Evolutionary conservation across 2,329 filamentous ascomycete genomes (phyloP).

Genomic region (Sporothrix sp.): DNA sequence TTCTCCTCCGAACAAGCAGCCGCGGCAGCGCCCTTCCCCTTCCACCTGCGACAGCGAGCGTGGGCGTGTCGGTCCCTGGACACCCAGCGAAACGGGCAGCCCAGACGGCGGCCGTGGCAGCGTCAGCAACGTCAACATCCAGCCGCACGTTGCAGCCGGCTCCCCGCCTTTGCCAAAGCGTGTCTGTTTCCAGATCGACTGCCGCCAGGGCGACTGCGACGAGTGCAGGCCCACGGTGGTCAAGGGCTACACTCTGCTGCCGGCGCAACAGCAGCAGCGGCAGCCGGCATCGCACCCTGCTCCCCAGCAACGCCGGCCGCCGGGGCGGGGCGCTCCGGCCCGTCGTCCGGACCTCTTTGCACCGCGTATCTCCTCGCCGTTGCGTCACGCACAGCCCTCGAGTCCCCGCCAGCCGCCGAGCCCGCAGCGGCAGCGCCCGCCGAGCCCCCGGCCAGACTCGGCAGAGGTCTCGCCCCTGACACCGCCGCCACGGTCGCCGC

Average conservation of each 20-base stretch:
- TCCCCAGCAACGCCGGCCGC: neutral
- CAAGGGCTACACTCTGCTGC: neutral
- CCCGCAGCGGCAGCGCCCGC: neutral
- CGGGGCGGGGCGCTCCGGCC: neutral
- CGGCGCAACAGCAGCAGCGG: neutral
- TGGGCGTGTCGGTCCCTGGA: neutral
- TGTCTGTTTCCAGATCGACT: neutral
- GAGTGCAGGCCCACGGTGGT: no score
- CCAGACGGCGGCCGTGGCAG: no score
- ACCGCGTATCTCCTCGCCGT: slow-evolving; percentile 4
- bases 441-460: neutral
- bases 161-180: neutral
- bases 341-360: slow-evolving; percentile 1
- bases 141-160: neutral
- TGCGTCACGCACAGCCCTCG: slow-evolving; percentile 5
- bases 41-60: neutral
- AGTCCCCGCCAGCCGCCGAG: neutral
- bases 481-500: slow-evolving; percentile 6
- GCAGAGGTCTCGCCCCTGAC: slow-evolving; percentile 5
- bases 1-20: no score
- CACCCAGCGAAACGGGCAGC: neutral
- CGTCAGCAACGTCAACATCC: neutral
- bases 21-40: neutral
- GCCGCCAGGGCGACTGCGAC: neutral
- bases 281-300: neutral